Conservation (phyloP, 768 basidiomycete species). For the Lactarius trivialis region DNA sequence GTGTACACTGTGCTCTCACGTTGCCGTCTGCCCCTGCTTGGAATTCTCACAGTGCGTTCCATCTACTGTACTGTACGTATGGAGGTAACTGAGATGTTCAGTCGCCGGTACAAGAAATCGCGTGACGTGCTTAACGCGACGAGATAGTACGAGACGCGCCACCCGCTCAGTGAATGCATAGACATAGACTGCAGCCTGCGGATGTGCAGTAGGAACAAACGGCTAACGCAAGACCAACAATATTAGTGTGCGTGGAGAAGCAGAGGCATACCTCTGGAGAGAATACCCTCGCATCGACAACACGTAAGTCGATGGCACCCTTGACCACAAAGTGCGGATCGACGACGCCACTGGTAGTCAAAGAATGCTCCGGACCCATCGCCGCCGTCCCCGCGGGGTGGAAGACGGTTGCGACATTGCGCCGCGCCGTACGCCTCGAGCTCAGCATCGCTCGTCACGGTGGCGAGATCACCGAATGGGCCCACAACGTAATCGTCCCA, state of each 20-base stretch:
- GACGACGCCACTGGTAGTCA: conserved; percentile 21
- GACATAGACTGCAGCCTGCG: neutral
- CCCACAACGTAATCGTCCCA: conserved; percentile 17
- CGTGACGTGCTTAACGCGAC: neutral
- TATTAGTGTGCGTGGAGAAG: neutral
- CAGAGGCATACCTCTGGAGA: neutral
- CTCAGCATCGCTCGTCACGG: conserved; percentile 18
- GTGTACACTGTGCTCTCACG: too few relatives aligned
- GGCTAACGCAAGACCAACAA: neutral
- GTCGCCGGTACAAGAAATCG: neutral
- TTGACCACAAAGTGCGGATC: conserved; percentile 33
- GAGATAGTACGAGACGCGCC: neutral
- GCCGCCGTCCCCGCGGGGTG: conserved; percentile 22
- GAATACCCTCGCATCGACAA: conserved; percentile 33
- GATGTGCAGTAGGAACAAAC: neutral
- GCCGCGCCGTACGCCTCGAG: conserved; percentile 15
- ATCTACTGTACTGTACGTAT: too few relatives aligned
- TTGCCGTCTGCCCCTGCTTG: too few relatives aligned
- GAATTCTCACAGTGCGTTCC: too few relatives aligned
- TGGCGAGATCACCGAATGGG: conserved; percentile 6
- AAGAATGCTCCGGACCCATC: conserved; percentile 16
- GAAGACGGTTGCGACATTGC: conserved; percentile 3
- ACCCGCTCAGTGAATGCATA: neutral
- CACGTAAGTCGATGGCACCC: conserved; percentile 32
- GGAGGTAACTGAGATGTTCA: too few relatives aligned